Conservation (phyloP, 176 grass and related monocot genomes). For the Aegilops bicornis region DNA sequence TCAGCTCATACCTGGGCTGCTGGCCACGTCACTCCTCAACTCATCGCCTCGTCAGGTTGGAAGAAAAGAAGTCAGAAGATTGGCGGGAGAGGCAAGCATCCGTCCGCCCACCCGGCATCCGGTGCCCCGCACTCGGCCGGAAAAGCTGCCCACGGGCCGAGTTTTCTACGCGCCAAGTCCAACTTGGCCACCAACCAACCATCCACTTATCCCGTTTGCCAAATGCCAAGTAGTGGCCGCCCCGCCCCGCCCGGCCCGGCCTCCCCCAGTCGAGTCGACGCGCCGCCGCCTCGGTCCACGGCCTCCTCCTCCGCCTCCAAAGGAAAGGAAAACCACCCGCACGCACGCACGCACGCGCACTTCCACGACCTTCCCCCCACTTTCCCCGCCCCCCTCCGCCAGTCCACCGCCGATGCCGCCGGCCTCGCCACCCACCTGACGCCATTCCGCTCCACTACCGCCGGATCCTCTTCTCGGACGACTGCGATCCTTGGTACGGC, state of each 20-base stretch:
- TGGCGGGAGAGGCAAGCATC: neutral
- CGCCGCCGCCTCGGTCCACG: neutral
- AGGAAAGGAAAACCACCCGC: neutral
- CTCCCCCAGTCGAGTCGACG: constrained; percentile 16
- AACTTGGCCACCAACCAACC: constrained; percentile 36
- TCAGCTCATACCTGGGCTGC: neutral
- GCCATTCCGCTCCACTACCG: constrained; percentile 21
- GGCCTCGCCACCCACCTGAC: constrained; percentile 5
- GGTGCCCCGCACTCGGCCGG: neutral
- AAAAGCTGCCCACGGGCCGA: neutral
- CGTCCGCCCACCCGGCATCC: neutral
- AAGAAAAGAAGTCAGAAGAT: neutral
- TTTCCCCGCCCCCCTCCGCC: constrained; percentile 20
- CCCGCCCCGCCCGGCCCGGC: neutral
- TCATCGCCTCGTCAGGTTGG: neutral
- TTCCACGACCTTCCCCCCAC: constrained; percentile 29
- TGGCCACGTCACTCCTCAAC: neutral
- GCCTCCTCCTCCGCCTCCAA: neutral
- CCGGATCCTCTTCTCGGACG: neutral
- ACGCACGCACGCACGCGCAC: neutral
- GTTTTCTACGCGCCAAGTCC: constrained; percentile 34
- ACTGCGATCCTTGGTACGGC: neutral
- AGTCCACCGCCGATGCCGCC: constrained; percentile 23
- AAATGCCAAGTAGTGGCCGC: neutral
- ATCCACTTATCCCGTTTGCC: neutral